These are phyloP conservation scores for Cladosporium austrohemisphaericum DNA, from an alignment of 2,329 filamentous ascomycete species.

Conservation along the genomic window DNA sequence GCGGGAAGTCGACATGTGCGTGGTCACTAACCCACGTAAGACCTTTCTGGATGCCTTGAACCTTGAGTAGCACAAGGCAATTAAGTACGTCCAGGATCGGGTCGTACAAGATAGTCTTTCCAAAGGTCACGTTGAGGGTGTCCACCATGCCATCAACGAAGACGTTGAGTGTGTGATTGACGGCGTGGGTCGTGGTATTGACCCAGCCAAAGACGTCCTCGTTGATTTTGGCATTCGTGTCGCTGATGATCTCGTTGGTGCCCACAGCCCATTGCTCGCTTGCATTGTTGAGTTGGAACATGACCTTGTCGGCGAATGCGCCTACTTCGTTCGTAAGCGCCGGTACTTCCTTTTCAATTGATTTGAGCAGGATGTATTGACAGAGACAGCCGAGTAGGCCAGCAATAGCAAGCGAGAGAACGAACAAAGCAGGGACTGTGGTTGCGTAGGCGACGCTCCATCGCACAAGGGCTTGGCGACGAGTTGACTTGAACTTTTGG, in stretches of 20 bases:
- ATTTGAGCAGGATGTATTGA: constrained; percentile 72
- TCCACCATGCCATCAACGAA: constrained; percentile 76
- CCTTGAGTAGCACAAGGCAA: constrained; percentile 84
- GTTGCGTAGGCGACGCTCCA: constrained; percentile 89
- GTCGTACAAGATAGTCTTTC: constrained; percentile 72
- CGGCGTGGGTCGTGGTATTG: constrained; percentile 71
- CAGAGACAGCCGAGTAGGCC: constrained; percentile 79
- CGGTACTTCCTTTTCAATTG: constrained; percentile 72
- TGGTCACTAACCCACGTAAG: constrained; percentile 92
- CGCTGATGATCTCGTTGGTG: constrained; percentile 67
- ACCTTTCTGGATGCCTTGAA: constrained; percentile 77
- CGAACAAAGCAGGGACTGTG: constrained; percentile 76
- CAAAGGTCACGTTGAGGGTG: constrained; percentile 73
- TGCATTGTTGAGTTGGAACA: constrained; percentile 66
- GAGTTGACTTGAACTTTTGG: constrained; percentile 58
- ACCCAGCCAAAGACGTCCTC: constrained; percentile 83
- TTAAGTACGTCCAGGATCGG: constrained; percentile 76
- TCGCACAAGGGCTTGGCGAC: constrained; percentile 68
- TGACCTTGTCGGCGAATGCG: constrained; percentile 73
- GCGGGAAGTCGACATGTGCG: constrained; percentile 76
- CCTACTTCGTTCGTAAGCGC: constrained; percentile 70
- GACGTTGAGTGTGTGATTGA: constrained; percentile 79
- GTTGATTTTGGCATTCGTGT: constrained; percentile 71
- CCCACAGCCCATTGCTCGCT: constrained; percentile 72
- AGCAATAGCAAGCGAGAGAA: constrained; percentile 76